These are phyloP conservation scores for Moesziomyces globuligerus DNA, from an alignment of 1,284 basidiomycete species.

Conservation along the genomic window DNA sequence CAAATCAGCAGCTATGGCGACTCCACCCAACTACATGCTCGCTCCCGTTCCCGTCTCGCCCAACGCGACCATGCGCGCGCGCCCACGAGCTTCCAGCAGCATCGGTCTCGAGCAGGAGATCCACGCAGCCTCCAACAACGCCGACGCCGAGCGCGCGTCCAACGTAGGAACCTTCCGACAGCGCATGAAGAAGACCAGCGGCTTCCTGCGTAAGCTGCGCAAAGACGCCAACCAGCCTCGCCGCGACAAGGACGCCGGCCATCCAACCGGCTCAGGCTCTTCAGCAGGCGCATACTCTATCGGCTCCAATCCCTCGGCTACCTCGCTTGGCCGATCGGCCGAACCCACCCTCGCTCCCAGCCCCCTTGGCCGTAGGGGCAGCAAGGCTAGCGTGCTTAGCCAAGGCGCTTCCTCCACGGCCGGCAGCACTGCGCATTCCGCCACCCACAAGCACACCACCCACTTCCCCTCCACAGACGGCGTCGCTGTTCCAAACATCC, in stretches of 20 bases:
- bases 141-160: conserved; percentile 1
- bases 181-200: conserved; percentile 63
- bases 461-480: conserved; percentile 25
- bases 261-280: conserved; percentile 6
- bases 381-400: conserved; percentile 26
- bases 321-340: conserved; percentile 19
- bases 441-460: conserved; percentile 11
- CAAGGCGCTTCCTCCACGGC: conserved; percentile 14
- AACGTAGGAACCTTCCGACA: conserved; percentile 45
- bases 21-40: conserved; percentile 15
- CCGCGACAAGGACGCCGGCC: conserved; percentile 12
- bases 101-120: conserved; percentile 47
- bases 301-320: conserved; percentile 28
- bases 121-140: conserved; percentile 3
- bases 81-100: conserved; percentile 21
- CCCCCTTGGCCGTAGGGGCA: conserved; percentile 19
- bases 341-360: neutral
- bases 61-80: conserved; percentile 5
- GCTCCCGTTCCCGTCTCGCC: conserved; percentile 3
- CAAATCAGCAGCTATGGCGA: conserved; percentile 12
- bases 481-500: conserved; percentile 35
- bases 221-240: conserved; percentile 19
- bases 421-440: conserved; percentile 18
- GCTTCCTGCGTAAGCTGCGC: conserved; percentile 52
- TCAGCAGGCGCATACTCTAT: conserved; percentile 12